phyloP scores from a whole-genome alignment of 1,284 basidiomycete genomes.

The Rugiboletus extremiorientalis region DNA sequence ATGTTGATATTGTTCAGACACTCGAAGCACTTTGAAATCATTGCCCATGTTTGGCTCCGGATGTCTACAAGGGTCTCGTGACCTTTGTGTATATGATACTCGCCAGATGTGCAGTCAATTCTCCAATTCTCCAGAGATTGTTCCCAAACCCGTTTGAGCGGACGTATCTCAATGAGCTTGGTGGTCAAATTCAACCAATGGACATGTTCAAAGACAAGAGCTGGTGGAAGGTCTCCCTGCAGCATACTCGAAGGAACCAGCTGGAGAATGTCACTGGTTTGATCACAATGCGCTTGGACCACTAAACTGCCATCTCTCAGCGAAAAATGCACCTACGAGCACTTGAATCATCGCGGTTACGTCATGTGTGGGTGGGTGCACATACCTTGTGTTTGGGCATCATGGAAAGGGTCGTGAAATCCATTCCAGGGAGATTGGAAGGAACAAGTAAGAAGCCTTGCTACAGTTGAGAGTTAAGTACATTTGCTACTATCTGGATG shows the following conservation, averaged over 20 bases:
- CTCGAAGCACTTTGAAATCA: neutral
- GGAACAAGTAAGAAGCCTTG: constrained; percentile 40
- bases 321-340: constrained; percentile 33
- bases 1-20: too few relatives aligned
- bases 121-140: constrained; percentile 20
- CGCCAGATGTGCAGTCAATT: neutral
- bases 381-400: constrained; percentile 28
- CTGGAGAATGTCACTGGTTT: constrained; percentile 30
- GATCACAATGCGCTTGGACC: too few relatives aligned
- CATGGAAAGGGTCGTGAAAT: constrained; percentile 33
- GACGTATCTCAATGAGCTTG: constrained; percentile 39
- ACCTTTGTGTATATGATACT: neutral
- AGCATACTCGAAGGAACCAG: constrained; percentile 40
- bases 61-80: neutral
- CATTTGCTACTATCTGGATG: too few relatives aligned
- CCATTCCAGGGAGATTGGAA: constrained; percentile 35
- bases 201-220: constrained; percentile 33
- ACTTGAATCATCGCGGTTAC: too few relatives aligned
- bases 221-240: constrained; percentile 38
- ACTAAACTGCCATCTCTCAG: too few relatives aligned
- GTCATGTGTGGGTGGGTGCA: too few relatives aligned
- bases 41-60: neutral
- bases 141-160: constrained; percentile 27
- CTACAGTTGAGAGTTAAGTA: too few relatives aligned
- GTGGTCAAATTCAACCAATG: constrained; percentile 42